phyloP scores from a whole-genome alignment of 2,329 filamentous ascomycete species.

The Penicillium paneum region DNA sequence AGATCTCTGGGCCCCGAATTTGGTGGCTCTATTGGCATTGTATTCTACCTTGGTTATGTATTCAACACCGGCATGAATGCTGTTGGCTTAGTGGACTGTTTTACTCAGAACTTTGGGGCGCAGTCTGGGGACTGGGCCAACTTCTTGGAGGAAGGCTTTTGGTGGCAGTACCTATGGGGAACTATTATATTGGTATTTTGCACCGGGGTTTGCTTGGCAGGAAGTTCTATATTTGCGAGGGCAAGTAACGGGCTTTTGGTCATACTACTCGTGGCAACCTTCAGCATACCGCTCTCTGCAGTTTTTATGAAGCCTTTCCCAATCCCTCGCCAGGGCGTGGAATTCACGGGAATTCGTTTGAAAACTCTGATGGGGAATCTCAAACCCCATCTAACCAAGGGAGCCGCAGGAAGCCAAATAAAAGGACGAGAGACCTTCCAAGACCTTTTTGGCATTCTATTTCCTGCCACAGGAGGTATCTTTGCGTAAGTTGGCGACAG shows the following conservation, averaged over 20 bases:
- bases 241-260: conserved; percentile 74
- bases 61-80: conserved; percentile 86
- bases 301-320: conserved; percentile 66
- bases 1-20: conserved; percentile 83
- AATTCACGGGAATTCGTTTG: conserved; percentile 74
- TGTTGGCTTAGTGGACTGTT: conserved; percentile 78
- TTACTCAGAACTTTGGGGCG: conserved; percentile 69
- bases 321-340: conserved; percentile 59
- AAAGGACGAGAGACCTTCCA: conserved; percentile 68
- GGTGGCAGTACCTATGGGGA: conserved; percentile 73
- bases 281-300: conserved; percentile 80
- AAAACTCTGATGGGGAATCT: conserved; percentile 72
- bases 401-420: conserved; percentile 60
- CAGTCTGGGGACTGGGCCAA: conserved; percentile 55
- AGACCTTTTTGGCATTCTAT: conserved; percentile 80
- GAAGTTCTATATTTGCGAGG: conserved; percentile 74
- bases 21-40: conserved; percentile 79
- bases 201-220: conserved; percentile 72
- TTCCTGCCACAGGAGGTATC: conserved; percentile 65
- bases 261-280: conserved; percentile 67
- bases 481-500: conserved; percentile 47
- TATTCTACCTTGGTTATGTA: conserved; percentile 87
- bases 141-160: conserved; percentile 67
- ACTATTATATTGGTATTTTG: conserved; percentile 69
- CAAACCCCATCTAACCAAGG: conserved; percentile 62